Evolutionary conservation across 1,284 basidiomycete genomes (phyloP), one percentile per base, ranked within the genome.

Genomic region (Veloporphyrellus conicus): DNA sequence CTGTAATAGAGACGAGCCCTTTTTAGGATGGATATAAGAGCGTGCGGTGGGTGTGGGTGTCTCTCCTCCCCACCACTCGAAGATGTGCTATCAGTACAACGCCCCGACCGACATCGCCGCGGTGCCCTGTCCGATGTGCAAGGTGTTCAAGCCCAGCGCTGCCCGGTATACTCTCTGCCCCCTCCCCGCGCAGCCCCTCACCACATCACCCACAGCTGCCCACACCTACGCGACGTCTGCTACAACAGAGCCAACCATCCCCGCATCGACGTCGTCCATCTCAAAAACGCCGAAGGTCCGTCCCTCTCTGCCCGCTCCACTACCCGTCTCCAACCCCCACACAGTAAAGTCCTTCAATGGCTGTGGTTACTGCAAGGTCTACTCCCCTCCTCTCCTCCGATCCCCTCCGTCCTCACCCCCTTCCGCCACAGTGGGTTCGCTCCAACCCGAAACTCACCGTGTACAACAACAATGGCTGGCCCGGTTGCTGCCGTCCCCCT

Each of bases 361-460:
- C 34, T 90, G 87, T 66, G 87, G 87, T 16, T 90, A 78, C 67
- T 90, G 87, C 82, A 90, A 88, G 79, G 87, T 87, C 54, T 51
- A 41, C 46, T 55, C 47, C 42, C 50, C 56, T 32, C 41, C 50
- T 54, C 49, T 49, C 54, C 51, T 67, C 67, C 54, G 50, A 48
- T 58, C 50, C 50, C 59, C 50, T 44, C 54, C 46, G 58, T 47
- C 63, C 56, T 65, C 56, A 57, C 59, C 39, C 47, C 58, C 42
- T 59, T 52, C 46, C 48, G 49, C 41, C 46, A 40, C 64, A 88
- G 86, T 87, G 84, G 84, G 84, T 84, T 51, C 73, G 74, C 52
- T 74, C 71, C 16, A 78, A 74, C 57, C 77, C 75, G 41, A 80
- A 78, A 56, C 68, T 69, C 40, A 68, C 76, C 35, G 77, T 79